phyloP scores from a whole-genome alignment of 495 filamentous ascomycete species.

The Talaromyces borbonicus region DNA sequence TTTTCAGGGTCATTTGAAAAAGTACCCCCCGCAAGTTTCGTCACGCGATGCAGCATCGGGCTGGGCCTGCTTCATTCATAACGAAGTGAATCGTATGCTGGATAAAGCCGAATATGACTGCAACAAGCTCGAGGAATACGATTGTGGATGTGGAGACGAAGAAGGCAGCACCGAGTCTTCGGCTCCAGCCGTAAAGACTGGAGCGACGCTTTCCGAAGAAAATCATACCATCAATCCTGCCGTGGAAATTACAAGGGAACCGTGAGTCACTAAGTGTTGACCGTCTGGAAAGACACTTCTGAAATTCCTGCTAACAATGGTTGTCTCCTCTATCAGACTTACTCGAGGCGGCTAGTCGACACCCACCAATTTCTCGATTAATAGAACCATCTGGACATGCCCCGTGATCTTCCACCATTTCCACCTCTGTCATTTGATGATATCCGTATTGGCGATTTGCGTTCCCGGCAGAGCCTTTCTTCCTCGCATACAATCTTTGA shows the following conservation, averaged over 20 bases:
- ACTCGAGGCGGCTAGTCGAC: constrained; percentile 6
- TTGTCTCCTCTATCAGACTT: constrained; percentile 6
- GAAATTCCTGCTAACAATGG: not conserved
- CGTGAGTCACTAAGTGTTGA: constrained; percentile 24
- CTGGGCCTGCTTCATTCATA: constrained; percentile 94
- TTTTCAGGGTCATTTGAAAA: constrained; percentile 70
- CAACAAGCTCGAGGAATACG: constrained; percentile 82
- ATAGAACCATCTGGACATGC: not conserved
- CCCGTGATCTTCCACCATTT: not conserved
- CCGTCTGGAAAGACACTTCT: no score
- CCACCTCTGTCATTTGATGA: not conserved
- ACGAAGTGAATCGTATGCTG: constrained; percentile 83
- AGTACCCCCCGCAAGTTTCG: constrained; percentile 86
- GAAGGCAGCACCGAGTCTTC: constrained; percentile 7
- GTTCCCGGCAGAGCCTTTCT: no score
- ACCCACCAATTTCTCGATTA: not conserved
- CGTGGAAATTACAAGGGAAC: constrained; percentile 35
- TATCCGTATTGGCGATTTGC: no score
- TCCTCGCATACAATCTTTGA: no score
- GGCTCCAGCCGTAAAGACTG: constrained; percentile 8
- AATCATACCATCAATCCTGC: constrained; percentile 14
- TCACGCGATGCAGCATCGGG: constrained; percentile 73
- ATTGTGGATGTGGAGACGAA: constrained; percentile 86
- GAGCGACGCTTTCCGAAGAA: constrained; percentile 4
- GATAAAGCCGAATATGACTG: constrained; percentile 81